A percentile compares a stretch with the other conserved stretches of the same genome.
Conservation (phyloP, 2,329 filamentous ascomycete genomes). For the Curvularia hawaiiensis region DNA sequence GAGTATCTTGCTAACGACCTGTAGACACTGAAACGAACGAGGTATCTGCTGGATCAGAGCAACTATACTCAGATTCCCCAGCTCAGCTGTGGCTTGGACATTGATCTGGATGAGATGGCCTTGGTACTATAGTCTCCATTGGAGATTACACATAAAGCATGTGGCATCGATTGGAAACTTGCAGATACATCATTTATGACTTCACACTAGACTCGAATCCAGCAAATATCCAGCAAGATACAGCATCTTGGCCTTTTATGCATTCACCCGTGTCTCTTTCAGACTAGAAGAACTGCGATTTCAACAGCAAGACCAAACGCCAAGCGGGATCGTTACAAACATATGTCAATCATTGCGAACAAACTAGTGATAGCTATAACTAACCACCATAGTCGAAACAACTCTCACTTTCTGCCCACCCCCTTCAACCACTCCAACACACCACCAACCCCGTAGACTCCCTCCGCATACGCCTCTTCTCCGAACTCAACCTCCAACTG, state of each 20-base stretch:
- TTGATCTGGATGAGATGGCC: slow-evolving; percentile 48
- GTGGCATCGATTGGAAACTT: neutral
- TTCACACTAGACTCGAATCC: neutral
- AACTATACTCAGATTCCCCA: slow-evolving; percentile 54
- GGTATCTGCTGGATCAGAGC: slow-evolving; percentile 45
- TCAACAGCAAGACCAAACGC: too few relatives aligned
- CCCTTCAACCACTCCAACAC: too few relatives aligned
- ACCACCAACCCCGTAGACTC: too few relatives aligned
- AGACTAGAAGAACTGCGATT: too few relatives aligned
- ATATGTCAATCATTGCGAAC: too few relatives aligned
- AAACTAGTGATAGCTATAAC: too few relatives aligned
- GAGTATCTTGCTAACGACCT: neutral
- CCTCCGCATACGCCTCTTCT: too few relatives aligned
- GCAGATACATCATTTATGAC: neutral
- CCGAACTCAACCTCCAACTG: too few relatives aligned
- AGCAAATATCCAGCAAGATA: neutral
- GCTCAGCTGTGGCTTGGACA: slow-evolving; percentile 49
- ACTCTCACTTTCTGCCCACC: too few relatives aligned
- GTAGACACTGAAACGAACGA: slow-evolving; percentile 48
- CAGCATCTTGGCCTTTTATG: neutral
- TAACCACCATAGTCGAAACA: too few relatives aligned
- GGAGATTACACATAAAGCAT: neutral
- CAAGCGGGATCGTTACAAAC: too few relatives aligned
- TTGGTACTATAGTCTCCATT: slow-evolving; percentile 30
- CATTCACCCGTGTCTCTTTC: too few relatives aligned